phyloP scores from a whole-genome alignment of 2,329 filamentous ascomycete species.

The Chaetomium strumarium region DNA sequence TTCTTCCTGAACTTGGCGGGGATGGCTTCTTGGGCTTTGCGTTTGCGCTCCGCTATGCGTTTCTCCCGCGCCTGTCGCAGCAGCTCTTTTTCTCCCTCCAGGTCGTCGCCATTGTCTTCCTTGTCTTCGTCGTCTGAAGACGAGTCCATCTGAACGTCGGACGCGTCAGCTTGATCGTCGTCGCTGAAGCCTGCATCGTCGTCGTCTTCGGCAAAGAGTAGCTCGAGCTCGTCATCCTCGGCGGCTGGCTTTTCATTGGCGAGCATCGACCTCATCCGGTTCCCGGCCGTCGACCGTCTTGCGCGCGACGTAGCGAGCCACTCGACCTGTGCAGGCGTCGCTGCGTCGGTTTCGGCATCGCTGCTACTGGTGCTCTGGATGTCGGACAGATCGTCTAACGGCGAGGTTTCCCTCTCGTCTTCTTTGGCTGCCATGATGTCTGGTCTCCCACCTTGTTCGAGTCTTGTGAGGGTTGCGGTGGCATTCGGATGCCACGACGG shows the following conservation, averaged over 20 bases:
- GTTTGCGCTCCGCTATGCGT: conserved; percentile 63
- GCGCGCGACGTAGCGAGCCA: conserved; percentile 68
- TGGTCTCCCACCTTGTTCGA: background rate
- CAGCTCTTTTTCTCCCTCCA: conserved; percentile 83
- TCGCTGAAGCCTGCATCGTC: conserved; percentile 66
- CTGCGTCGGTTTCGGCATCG: conserved; percentile 26
- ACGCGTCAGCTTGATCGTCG: conserved; percentile 55
- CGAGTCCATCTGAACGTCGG: conserved; percentile 80
- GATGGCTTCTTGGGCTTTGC: conserved; percentile 71
- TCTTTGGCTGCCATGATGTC: conserved; percentile 23
- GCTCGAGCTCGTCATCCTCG: conserved; percentile 59
- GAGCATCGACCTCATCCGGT: conserved; percentile 72
- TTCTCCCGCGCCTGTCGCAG: conserved; percentile 69
- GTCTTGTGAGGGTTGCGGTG: too few relatives aligned
- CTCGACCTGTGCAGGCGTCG: conserved; percentile 42
- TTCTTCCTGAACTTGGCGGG: conserved; percentile 67
- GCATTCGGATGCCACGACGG: background rate
- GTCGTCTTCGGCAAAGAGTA: conserved; percentile 70
- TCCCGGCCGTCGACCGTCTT: conserved; percentile 76
- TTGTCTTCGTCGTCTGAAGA: conserved; percentile 81
- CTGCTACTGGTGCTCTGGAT: conserved; percentile 33
- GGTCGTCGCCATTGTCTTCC: conserved; percentile 59
- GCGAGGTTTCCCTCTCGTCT: conserved; percentile 21
- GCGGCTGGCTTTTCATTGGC: conserved; percentile 60
- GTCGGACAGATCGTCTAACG: conserved; percentile 33